Base-by-base conservation (phyloP, 2,329 filamentous ascomycete species). In the Diplodia seriata region DNA sequence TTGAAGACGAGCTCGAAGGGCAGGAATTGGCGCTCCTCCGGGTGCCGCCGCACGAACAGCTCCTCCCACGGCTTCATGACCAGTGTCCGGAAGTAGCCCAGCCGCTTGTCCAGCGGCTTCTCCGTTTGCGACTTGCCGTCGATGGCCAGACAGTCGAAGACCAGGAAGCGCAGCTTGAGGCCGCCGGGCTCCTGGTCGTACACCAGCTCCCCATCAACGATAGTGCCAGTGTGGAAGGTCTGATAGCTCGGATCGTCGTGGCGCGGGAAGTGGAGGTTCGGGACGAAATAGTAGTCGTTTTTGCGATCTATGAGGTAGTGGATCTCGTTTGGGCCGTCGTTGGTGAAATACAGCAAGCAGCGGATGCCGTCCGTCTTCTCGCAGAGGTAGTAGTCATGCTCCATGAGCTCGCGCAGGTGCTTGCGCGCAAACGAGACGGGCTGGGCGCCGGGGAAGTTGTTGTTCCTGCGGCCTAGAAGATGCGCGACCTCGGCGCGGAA, bases 281-380 rank as follows among this genome's bases (percentile, higher is more conserved):
- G 86, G 69, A 98, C 88, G 75, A 86, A 93, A 87, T 94, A 97
- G 83, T 95, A 99, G 78, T 98, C 93, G 81, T 99, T 98, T 81
- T 94, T 97, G 76, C 95, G 93, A 81, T 99, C 94, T 81, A 99
- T 97, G 68, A 99, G 85, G 82, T 97, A 97, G 76, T 95, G 91
- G 29, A 90, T 86, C 77, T 96, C 93, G 59, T 76, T 72, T 66
- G 82, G 83, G 6, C 82, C 77, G 51, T 89, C 85, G 29, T 83
- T 82, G 62, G 92, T 93, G 71, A 95, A 89, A 83, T 96, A 98
- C 71, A 99, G 87, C n/a, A 99, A 87, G 78, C 96, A 97, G 71
- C 95, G 89, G 71, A 98, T 92, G 66, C 95, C 95, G 77, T 99
- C 95, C 0, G 94, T 97, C 83, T 99, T 99, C 81, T 99, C 95